Evolutionary conservation across 352 stramenopile species (phyloP).

Genomic region (Globisporangium takayamanum): DNA sequence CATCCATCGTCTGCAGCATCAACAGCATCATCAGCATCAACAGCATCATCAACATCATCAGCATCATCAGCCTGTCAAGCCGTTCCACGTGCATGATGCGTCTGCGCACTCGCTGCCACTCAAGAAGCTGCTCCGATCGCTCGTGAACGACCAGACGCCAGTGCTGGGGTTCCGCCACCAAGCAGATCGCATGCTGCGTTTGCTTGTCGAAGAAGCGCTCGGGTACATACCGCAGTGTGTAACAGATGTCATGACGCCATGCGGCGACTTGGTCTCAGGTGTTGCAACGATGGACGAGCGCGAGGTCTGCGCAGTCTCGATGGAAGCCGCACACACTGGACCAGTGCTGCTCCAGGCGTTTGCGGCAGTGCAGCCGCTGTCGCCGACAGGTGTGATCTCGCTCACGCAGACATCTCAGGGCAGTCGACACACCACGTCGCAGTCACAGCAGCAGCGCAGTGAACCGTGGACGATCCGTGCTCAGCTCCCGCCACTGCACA

Average conservation of each 20-base stretch:
- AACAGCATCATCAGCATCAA: too few relatives aligned
- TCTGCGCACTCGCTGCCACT: slow-evolving; percentile 20
- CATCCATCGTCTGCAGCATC: too few relatives aligned
- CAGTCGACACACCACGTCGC: not conserved
- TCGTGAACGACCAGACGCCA: slow-evolving; percentile 16
- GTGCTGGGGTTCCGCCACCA: slow-evolving; percentile 22
- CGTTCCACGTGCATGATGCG: slow-evolving; percentile 25
- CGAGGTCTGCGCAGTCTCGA: slow-evolving; percentile 19
- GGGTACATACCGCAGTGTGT: slow-evolving; percentile 19
- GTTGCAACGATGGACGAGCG: slow-evolving; percentile 10
- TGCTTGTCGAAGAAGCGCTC: slow-evolving; percentile 34
- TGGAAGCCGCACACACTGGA: slow-evolving; percentile 7
- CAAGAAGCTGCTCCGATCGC: slow-evolving; percentile 17
- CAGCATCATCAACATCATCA: not conserved
- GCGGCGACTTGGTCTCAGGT: too few relatives aligned
- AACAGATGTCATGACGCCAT: not conserved
- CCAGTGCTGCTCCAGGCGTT: slow-evolving; percentile 20
- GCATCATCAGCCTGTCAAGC: not conserved
- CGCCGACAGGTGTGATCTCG: slow-evolving; percentile 9
- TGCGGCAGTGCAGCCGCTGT: slow-evolving; percentile 17
- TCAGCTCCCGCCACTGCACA: slow-evolving; percentile 22
- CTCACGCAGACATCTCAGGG: slow-evolving; percentile 6
- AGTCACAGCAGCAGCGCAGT: not conserved
- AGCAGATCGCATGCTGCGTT: slow-evolving; percentile 21
- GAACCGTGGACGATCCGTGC: slow-evolving; percentile 14